Percentiles rank a stretch among this genome's conserved stretches.
phyloP scores from a whole-genome alignment of 306 rosid genomes.

The Malus domestica region ASM211411v1 NC_041805.1:27146501-27147000 shows the following conservation, averaged over 20 bases:
- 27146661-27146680: neutral
- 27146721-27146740: neutral
- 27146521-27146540: neutral
- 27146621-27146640: neutral
- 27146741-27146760: too few relatives aligned
- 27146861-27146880: neutral
- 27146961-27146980: slow-evolving; percentile 52
- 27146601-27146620: neutral
- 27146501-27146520: neutral
- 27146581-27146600: neutral
- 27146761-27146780: neutral
- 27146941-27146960: slow-evolving; percentile 71
- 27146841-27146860: neutral
- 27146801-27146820: neutral
- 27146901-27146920: slow-evolving; percentile 32
- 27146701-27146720: neutral
- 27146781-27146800: too few relatives aligned
- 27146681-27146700: neutral
- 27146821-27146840: neutral
- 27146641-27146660: neutral
- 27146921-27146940: slow-evolving; percentile 74
- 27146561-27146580: neutral
- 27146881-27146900: slow-evolving; percentile 9
- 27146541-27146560: neutral
- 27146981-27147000: slow-evolving; percentile 77